Evolutionary conservation across 169 alveolate species (phyloP), one percentile per base, ranked within the genome.

Genomic region (Toxoplasma gondii): DNA sequence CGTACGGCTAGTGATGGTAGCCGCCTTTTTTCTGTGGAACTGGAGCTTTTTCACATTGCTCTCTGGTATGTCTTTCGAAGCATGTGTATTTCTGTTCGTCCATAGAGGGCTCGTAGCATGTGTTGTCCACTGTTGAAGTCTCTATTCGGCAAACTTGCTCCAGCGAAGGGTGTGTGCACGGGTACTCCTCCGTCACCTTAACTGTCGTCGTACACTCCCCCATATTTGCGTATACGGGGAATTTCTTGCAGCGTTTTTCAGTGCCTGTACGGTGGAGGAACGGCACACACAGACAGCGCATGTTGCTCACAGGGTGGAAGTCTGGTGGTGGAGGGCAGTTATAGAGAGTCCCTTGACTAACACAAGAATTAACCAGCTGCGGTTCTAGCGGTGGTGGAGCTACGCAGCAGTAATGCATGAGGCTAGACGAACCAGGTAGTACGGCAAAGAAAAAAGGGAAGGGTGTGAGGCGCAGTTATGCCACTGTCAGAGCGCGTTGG

Each of bases 31-130:
- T 82, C 67, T 41, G 54, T 19, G 90, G 90, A 12, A 82, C 29
- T 34, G 90, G 90, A 9, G 67, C 90, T 31, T 39, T 39, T n/a
- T 82, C 69, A 2, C 90, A 82, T 49, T 82, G 90, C 90, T 82
- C 49, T 45, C 67, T 82, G 0, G 67, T 82, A 38, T 44, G n/a
- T 44, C 90, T 36, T 67, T 82, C 90, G 67, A 82, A 82, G 67
- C 90, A 82, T 0, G 90, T 82, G 69, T 82, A 82, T 67, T 82
- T 39, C 90, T 82, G 90, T 36, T 82, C 69, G 19, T 39, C 67
- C 90, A 82, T 82, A 29, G 67, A 27, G 36, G 90, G 90, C 69
- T 82, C 90, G 67, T 82, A 82, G 90, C 90, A 82, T 16, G 90
- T 82, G 90, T 82, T 82, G 67, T 41, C 67, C 38, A 82, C 90